Base-by-base conservation (phyloP, 768 basidiomycete species). In the Hericium rajendrae region DNA sequence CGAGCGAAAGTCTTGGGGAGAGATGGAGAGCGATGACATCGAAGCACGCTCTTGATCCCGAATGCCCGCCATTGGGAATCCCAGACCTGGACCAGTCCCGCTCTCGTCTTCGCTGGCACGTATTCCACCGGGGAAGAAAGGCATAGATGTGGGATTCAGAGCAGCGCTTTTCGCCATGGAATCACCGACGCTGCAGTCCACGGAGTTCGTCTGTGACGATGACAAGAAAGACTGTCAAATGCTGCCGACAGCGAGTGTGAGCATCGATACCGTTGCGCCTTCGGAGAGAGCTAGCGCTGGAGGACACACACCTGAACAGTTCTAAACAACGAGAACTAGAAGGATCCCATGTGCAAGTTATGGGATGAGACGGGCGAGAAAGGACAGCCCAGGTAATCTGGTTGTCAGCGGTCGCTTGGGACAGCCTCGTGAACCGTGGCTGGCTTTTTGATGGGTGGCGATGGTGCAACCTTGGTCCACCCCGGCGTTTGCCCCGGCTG, bases 81-180 rank as follows among this genome's bases (percentile, higher is more conserved):
- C 71, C 48, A 79, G 68, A 58, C 72, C 73, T 64, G 68, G 70
- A 51, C 69, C 67, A 51, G 32, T 32, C 32, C 32, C 32, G 32
- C 71, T 73, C 55, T 84, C 83, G 58, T 85, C 82, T 57, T 83
- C 84, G 64, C 67, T 73, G 62, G 75, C 66, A 61, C 83, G 82
- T 63, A 81, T 65, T 65, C 75, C 78, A 55, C 85, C 86, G 60
- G 89, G 89, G 69, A 89, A 89, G 79, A 91, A 91, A 53, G 89
- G 89, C 69, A 83, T 83, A 58, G 88, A 91, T 60, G 87, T 78
- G 62, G 89, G 88, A 71, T 91, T 90, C 65, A 91, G 74, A 59
- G 86, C 78, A 66, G 81, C 84, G 65, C 83, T 87, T 78, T 82
- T 83, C 60, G 86, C 83, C 84, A 89, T 87, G 54, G 56, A 57